phyloP scores from a whole-genome alignment of 768 basidiomycete genomes.

The Royoungia palumana region DNA sequence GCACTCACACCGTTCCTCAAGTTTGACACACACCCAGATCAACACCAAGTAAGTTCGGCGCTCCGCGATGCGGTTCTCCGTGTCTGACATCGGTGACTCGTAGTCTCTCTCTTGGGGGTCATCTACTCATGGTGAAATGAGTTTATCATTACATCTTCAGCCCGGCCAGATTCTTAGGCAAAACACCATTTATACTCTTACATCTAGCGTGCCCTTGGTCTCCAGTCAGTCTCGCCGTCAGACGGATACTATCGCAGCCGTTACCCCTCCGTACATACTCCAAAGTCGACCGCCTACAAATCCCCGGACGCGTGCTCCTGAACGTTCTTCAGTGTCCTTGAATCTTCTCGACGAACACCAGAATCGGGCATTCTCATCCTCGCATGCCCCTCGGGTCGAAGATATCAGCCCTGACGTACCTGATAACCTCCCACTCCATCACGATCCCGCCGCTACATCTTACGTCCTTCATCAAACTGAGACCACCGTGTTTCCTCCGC shows the following conservation, averaged over 20 bases:
- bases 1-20: slow-evolving; percentile 13
- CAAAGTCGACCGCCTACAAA: slow-evolving; percentile 14
- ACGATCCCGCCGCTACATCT: slow-evolving; percentile 9
- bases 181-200: slow-evolving; percentile 12
- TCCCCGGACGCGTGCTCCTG: not conserved
- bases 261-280: slow-evolving; percentile 7
- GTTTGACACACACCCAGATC: slow-evolving; percentile 10
- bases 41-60: slow-evolving; percentile 17
- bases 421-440: slow-evolving; percentile 5
- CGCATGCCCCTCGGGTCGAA: slow-evolving; percentile 13
- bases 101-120: slow-evolving; percentile 11
- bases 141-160: slow-evolving; percentile 47
- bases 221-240: slow-evolving; percentile 7
- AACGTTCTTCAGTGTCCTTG: not conserved
- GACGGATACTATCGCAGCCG: not conserved
- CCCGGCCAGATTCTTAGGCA: slow-evolving; percentile 58
- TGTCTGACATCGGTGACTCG: slow-evolving; percentile 9
- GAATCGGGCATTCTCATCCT: slow-evolving; percentile 2
- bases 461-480: slow-evolving; percentile 13
- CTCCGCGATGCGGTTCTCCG: not conserved
- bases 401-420: slow-evolving; percentile 8
- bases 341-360: not conserved
- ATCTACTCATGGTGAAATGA: slow-evolving; percentile 11
- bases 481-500: slow-evolving; percentile 21
- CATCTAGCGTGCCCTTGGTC: not conserved